phyloP scores from a whole-genome alignment of 169 alveolate genomes.

The Cryptosporidium xiaoi region DNA sequence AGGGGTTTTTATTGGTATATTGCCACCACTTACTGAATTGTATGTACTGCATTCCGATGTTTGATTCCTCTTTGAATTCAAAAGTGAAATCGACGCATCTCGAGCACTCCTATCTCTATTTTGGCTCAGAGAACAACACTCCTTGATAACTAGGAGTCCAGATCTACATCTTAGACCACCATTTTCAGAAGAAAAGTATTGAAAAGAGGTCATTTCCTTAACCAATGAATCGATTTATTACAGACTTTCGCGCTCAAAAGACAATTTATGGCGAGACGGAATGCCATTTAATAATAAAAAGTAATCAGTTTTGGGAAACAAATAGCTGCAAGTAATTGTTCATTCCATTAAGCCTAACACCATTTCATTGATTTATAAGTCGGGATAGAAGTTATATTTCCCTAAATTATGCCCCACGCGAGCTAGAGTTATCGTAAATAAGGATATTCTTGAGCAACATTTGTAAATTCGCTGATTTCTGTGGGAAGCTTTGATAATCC shows the following conservation, averaged over 20 bases:
- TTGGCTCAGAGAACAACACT: not conserved
- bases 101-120: not conserved
- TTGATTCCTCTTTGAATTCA: not conserved
- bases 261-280: no score
- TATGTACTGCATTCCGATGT: not conserved
- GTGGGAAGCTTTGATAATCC: conserved; percentile 43
- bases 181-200: not conserved
- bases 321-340: no score
- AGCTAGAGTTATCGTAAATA: conserved; percentile 31
- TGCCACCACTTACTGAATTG: not conserved
- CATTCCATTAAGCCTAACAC: no score
- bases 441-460: conserved; percentile 66
- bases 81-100: not conserved
- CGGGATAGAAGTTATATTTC: no score
- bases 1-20: conserved; percentile 32
- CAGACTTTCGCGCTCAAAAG: no score
- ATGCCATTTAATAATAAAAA: no score
- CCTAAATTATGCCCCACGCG: conserved; percentile 13
- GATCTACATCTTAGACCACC: conserved; percentile 13
- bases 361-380: no score
- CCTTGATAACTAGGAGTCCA: conserved; percentile 32
- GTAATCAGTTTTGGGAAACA: no score
- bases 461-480: conserved; percentile 53
- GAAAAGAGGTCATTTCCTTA: conserved; percentile 41
- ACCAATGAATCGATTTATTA: no score